Evolutionary conservation across 352 stramenopile genomes (phyloP).

Genomic region (Phytophthora multivora): DNA sequence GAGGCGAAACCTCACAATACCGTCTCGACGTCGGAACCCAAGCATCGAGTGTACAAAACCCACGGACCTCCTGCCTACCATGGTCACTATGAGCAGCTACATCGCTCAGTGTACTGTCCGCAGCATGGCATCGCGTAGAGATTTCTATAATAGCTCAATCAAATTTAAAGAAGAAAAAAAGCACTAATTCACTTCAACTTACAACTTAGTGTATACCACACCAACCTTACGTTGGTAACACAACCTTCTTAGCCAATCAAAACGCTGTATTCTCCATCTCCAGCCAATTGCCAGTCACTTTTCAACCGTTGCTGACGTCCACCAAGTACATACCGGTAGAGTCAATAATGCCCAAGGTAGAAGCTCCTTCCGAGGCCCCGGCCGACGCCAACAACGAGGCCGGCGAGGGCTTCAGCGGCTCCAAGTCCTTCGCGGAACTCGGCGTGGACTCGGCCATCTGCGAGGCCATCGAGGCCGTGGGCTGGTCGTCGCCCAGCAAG

Average conservation of each 20-base stretch:
- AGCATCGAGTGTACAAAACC: neutral
- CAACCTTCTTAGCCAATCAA: neutral
- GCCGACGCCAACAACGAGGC: slow-evolving; percentile 32
- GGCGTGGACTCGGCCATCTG: slow-evolving; percentile 92
- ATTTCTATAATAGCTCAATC: too few species aligned
- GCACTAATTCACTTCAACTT: too few species aligned
- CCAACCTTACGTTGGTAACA: too few species aligned
- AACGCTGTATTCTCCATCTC: too few species aligned
- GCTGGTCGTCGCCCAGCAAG: slow-evolving; percentile 93
- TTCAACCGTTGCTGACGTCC: too few species aligned
- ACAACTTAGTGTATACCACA: too few species aligned
- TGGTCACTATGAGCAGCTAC: neutral
- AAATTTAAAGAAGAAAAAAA: too few species aligned
- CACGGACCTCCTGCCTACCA: neutral
- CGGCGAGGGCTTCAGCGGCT: slow-evolving; percentile 61
- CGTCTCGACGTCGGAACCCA: neutral
- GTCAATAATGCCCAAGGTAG: slow-evolving; percentile 2
- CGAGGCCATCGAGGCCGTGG: slow-evolving; percentile 91
- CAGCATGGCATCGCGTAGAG: neutral
- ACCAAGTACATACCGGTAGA: too few species aligned
- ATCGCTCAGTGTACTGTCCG: neutral
- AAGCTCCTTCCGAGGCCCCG: slow-evolving; percentile 4
- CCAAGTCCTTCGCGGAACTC: slow-evolving; percentile 89
- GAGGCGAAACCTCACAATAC: neutral
- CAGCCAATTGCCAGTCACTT: too few species aligned